phyloP scores from a whole-genome alignment of 176 grass and related monocot species.

The Juncus effusus region DNA sequence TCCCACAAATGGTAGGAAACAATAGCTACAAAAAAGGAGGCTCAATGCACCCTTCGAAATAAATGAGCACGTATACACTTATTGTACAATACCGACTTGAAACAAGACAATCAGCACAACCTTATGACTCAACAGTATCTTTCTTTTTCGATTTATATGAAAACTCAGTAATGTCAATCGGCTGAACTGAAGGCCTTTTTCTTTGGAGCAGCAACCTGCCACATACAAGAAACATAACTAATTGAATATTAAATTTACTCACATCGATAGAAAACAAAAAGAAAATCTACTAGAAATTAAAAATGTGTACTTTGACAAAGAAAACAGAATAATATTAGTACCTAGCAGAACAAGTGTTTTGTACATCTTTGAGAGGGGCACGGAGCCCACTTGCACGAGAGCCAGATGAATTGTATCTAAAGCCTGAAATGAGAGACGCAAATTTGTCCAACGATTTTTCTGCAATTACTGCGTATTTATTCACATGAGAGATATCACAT shows the following conservation, averaged over 20 bases:
- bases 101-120: background rate
- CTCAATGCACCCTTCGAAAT: background rate
- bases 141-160: constrained; percentile 39
- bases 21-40: background rate
- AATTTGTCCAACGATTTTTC: constrained; percentile 95
- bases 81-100: constrained; percentile 3
- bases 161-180: constrained; percentile 30
- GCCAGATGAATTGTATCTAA: constrained; percentile 57
- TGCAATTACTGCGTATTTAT: constrained; percentile 67
- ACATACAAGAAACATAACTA: constrained; percentile 8
- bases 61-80: constrained; percentile 35
- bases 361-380: constrained; percentile 76
- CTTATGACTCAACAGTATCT: constrained; percentile 20
- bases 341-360: constrained; percentile 67
- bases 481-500: constrained; percentile 79
- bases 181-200: constrained; percentile 11
- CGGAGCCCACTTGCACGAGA: constrained; percentile 87
- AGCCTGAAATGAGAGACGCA: constrained; percentile 65
- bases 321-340: constrained; percentile 7
- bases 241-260: no score
- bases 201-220: constrained; percentile 1
- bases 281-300: no score
- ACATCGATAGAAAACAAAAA: no score
- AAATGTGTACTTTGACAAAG: background rate
- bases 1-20: background rate